Base-by-base conservation (phyloP, 1,284 basidiomycete genomes). In the Ustilago vetiveriae region DNA sequence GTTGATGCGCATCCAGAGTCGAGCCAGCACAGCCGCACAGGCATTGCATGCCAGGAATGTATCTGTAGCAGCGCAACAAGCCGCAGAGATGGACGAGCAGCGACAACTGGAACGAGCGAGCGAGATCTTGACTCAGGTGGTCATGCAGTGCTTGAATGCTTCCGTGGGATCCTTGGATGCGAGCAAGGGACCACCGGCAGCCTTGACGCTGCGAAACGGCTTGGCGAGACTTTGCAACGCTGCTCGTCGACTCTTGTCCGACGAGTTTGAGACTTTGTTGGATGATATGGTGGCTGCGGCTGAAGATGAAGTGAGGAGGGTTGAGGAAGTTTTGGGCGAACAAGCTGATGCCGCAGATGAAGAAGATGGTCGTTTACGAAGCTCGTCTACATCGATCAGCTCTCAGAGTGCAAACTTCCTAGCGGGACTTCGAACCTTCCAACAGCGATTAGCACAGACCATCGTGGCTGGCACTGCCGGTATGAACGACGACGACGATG, bases 81-180 rank as follows among this genome's bases (percentile, higher is more conserved):
- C 49, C 2, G 60, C 47, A 3, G 67, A 70, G 49, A 44, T 70
- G 48, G 66, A 69, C 21, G 59, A 69, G 24, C 66, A 69, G 42
- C 27, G 66, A 1, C 66, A 63, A 30, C 10, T 52, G 27, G 59
- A 69, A 33, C 41, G 59, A 9, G 51, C 51, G 6, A 58, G 59
- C 21, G 60, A 64, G 39, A 60, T 70, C n/a, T 13, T 70, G 22
- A 65, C 67, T 3, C 67, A 65, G 37, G 60, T 70, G 21, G 62
- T 65, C 3, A 51, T 64, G 48, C 67, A 70, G 38, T 70, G 67
- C 35, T 43, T 70, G 27, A 60, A 56, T n/a, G 51, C 60, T 0
- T 65, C 60, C 3, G 56, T 65, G 9, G 56, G 56, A 9, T 43
- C 56, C 1, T 11, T 70, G 10, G 57, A 70, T 13, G 37, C 13